These are phyloP conservation scores for Chrysopogon serrulatus DNA, from an alignment of 176 grass and related monocot genomes.

Conservation along the genomic window DNA sequence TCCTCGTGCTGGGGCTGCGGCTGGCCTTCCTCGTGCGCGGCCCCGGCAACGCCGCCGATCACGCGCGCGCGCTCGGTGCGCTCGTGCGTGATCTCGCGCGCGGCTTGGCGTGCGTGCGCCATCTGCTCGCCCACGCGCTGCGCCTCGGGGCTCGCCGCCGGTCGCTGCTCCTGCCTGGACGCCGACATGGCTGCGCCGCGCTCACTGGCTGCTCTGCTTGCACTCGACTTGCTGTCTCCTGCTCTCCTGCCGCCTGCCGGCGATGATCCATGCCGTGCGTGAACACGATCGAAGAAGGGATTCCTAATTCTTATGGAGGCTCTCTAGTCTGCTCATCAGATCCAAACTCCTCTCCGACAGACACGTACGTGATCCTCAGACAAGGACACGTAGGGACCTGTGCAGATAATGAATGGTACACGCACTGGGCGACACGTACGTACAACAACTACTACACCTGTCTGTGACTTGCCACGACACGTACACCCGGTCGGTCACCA, in stretches of 20 bases:
- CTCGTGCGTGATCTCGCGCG: constrained; percentile 37
- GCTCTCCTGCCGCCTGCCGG: too few relatives aligned
- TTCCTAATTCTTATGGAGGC: too few relatives aligned
- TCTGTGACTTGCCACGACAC: too few relatives aligned
- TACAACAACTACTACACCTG: too few relatives aligned
- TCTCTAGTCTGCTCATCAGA: too few relatives aligned
- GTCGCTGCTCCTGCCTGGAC: neutral
- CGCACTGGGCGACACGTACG: too few relatives aligned
- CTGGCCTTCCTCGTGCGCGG: neutral
- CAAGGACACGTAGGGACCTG: neutral
- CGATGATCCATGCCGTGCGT: too few relatives aligned
- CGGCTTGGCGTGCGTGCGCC: constrained; percentile 26
- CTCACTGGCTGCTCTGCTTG: neutral
- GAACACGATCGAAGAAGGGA: too few relatives aligned
- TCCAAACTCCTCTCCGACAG: neutral
- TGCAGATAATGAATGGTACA: neutral
- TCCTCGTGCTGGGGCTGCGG: neutral
- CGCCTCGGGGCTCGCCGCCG: neutral
- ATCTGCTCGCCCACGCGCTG: neutral
- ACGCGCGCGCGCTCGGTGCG: constrained; percentile 18
- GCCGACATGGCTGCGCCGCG: neutral
- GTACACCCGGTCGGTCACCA: neutral
- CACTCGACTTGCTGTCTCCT: neutral
- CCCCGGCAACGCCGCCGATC: neutral
- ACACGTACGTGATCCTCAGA: neutral